Percentiles rank a stretch among this genome's conserved stretches.
phyloP scores from a whole-genome alignment of 306 rosid species.

The Rubus idaeus region DNA sequence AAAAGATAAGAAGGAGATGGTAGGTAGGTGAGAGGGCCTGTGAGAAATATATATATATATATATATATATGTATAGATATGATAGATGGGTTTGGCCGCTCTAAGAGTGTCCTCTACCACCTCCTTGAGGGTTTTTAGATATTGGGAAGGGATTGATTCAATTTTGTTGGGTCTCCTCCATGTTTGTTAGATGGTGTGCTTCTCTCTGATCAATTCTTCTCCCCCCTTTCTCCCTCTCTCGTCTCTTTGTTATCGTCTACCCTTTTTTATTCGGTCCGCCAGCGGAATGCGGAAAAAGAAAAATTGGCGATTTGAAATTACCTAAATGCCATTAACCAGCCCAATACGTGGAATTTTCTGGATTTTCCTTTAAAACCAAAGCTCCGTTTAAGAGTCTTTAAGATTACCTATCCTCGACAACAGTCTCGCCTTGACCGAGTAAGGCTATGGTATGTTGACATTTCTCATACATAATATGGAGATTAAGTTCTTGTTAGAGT shows the following conservation, averaged over 20 bases:
- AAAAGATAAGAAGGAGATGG: constrained; percentile 23
- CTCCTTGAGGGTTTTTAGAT: background rate
- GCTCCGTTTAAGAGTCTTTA: no score
- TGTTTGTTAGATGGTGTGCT: background rate
- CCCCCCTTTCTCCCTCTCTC: background rate
- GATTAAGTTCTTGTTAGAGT: no score
- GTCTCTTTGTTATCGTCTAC: background rate
- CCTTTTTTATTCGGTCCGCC: background rate
- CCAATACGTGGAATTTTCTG: background rate
- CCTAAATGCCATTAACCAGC: background rate
- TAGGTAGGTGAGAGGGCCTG: constrained; percentile 20
- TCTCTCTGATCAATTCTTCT: background rate
- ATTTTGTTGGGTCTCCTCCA: background rate
- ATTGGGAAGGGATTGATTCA: background rate
- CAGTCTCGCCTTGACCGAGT: no score
- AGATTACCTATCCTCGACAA: no score
- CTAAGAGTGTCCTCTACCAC: constrained; percentile 13
- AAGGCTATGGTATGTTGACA: no score
- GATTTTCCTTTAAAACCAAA: background rate
- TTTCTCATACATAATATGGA: no score
- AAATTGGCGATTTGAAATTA: background rate
- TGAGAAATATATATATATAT: background rate
- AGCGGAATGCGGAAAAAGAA: background rate
- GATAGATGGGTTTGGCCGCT: background rate
- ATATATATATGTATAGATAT: background rate